Conservation (phyloP, 495 filamentous ascomycete genomes). For the Hyaloscypha hepaticicola region DNA sequence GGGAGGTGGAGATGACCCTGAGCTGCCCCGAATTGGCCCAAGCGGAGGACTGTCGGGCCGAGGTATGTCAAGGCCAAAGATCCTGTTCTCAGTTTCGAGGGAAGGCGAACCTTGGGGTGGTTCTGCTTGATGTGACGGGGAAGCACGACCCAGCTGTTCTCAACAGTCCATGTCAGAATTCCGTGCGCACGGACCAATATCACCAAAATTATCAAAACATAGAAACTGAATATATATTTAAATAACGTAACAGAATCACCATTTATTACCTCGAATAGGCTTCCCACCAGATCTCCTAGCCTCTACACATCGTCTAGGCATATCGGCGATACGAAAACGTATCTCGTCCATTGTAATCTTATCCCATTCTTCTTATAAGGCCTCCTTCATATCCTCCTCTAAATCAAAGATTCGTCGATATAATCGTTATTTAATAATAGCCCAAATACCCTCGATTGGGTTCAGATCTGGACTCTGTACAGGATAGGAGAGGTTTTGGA, state of each 20-base stretch:
- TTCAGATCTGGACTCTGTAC: slow-evolving; percentile 12
- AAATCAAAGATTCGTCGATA: neutral
- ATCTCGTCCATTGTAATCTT: slow-evolving; percentile 4
- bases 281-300: neutral
- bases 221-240: too few species aligned
- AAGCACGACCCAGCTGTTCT: too few species aligned
- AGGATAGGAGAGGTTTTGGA: slow-evolving; percentile 4
- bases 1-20: too few species aligned
- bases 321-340: neutral
- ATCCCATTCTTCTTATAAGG: neutral
- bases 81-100: too few species aligned
- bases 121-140: too few species aligned
- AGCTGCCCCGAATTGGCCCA: neutral
- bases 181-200: too few species aligned
- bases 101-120: too few species aligned
- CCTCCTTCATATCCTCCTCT: slow-evolving; percentile 7
- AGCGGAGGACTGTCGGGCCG: neutral
- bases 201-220: too few species aligned
- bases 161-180: too few species aligned
- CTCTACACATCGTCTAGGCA: neutral
- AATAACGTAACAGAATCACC: too few species aligned
- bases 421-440: slow-evolving; percentile 12
- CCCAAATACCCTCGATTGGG: slow-evolving; percentile 1
- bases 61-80: too few species aligned
- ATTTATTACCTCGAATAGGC: neutral